These are phyloP conservation scores for Ceratocystis colombiana DNA, from an alignment of 2,329 filamentous ascomycete species.

Conservation along the genomic window DNA sequence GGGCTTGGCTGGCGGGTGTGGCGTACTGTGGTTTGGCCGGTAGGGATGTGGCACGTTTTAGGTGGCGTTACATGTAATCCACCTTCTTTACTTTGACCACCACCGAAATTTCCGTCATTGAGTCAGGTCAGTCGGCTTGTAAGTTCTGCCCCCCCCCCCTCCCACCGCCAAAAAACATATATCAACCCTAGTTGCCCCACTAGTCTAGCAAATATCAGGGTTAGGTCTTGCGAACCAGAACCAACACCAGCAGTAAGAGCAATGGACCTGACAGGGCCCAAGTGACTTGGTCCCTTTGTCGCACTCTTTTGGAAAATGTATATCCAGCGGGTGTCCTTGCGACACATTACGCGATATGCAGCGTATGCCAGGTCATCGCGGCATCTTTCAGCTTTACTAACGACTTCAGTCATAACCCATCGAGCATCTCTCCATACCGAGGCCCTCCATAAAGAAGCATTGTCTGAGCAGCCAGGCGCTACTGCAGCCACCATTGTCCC, in stretches of 20 bases:
- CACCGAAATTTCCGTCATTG: too few species aligned
- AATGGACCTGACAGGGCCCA: neutral
- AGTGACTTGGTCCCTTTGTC: neutral
- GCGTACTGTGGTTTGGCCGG: neutral
- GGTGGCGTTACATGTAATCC: neutral
- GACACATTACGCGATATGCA: neutral
- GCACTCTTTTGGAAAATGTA: neutral
- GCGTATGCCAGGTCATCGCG: neutral
- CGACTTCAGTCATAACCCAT: neutral
- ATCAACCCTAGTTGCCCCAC: neutral
- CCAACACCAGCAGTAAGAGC: neutral
- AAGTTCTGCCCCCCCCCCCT: too few species aligned
- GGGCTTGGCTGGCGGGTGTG: neutral
- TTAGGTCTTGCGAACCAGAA: neutral
- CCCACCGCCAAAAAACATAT: neutral
- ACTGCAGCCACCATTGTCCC: slow-evolving; percentile 26
- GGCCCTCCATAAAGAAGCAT: slow-evolving; percentile 22
- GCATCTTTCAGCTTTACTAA: neutral
- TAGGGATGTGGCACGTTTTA: neutral
- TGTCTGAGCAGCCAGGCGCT: slow-evolving; percentile 25
- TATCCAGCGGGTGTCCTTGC: neutral
- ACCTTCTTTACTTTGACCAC: too few species aligned
- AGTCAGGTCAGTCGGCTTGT: neutral
- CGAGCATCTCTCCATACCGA: slow-evolving; percentile 26
- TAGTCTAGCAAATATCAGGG: neutral